Percentiles rank a stretch among this genome's conserved stretches.
These are phyloP conservation scores for Metrosideros polymorpha DNA, from an alignment of 441 rosid genomes.

Conservation along the genomic window DNA sequence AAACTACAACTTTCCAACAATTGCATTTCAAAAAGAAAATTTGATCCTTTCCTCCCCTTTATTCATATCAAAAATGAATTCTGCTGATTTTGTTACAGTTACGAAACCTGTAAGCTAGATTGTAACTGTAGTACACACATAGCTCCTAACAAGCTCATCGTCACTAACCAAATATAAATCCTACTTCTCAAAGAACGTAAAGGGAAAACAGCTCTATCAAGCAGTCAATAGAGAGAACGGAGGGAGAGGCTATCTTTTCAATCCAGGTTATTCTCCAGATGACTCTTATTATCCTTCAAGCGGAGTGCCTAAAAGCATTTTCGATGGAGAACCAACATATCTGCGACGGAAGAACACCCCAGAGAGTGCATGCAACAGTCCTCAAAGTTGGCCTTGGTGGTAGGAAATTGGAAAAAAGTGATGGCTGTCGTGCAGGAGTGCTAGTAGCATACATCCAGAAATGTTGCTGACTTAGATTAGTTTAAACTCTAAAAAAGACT, in stretches of 20 bases:
- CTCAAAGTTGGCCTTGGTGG: not conserved
- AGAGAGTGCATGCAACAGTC: not conserved
- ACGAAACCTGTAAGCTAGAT: not conserved
- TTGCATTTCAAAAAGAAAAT: not conserved
- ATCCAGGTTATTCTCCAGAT: not conserved
- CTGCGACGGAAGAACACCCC: not conserved
- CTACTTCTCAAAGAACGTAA: not conserved
- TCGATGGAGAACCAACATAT: not conserved
- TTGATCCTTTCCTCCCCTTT: not conserved
- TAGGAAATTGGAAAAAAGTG: not conserved
- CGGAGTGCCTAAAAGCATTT: not conserved
- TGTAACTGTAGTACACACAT: not conserved
- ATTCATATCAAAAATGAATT: not conserved
- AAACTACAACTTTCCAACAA: not conserved
- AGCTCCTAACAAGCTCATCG: not conserved
- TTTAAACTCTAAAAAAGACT: not conserved
- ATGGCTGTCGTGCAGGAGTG: not conserved
- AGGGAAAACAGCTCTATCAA: not conserved
- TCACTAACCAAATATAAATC: not conserved
- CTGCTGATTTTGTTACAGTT: not conserved
- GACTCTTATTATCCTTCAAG: not conserved
- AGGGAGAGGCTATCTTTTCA: not conserved
- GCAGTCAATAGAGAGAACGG: not conserved
- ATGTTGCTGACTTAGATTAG: not conserved
- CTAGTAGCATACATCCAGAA: not conserved